Conservation (phyloP, 139 green algal species). For the Chlorella sorokiniana region DNA sequence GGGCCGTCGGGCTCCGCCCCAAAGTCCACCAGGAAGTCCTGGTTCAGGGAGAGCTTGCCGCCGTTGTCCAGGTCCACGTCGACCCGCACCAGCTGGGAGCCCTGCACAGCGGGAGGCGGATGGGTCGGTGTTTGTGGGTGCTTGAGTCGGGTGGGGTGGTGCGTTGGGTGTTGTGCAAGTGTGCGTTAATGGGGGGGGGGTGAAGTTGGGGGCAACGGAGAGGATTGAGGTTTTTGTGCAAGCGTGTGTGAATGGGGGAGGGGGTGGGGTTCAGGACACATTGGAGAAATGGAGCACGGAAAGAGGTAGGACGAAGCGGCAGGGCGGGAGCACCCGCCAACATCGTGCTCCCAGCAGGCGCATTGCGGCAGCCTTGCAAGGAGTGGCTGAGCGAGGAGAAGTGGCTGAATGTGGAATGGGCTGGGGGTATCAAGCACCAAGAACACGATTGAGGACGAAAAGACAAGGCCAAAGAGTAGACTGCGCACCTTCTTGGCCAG, state of each 20-base stretch:
- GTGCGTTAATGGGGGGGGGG: not conserved
- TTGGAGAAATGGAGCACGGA: too few relatives aligned
- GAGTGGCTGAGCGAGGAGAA: too few relatives aligned
- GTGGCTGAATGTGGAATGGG: too few relatives aligned
- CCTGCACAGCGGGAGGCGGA: conserved; percentile 40
- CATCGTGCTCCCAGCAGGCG: too few relatives aligned
- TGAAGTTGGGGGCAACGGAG: too few relatives aligned
- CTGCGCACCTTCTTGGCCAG: conserved; percentile 49
- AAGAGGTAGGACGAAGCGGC: too few relatives aligned
- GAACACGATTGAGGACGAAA: not conserved
- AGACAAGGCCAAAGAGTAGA: not conserved
- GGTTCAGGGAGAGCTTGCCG: conserved; percentile 41
- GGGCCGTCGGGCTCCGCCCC: conserved; percentile 78
- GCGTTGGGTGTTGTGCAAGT: not conserved
- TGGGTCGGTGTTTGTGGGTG: not conserved
- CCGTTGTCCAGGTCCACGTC: conserved; percentile 79
- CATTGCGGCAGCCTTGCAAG: too few relatives aligned
- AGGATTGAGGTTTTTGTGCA: too few relatives aligned
- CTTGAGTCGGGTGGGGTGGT: not conserved
- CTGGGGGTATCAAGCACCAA: too few relatives aligned
- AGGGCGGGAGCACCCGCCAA: too few relatives aligned
- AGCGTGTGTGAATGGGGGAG: too few relatives aligned
- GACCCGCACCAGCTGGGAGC: conserved; percentile 69
- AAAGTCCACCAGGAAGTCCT: conserved; percentile 67
- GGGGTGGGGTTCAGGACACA: too few relatives aligned